These are phyloP conservation scores for Pestalotiopsis sp. DNA, from an alignment of 2,329 filamentous ascomycete species.

Conservation along the genomic window DNA sequence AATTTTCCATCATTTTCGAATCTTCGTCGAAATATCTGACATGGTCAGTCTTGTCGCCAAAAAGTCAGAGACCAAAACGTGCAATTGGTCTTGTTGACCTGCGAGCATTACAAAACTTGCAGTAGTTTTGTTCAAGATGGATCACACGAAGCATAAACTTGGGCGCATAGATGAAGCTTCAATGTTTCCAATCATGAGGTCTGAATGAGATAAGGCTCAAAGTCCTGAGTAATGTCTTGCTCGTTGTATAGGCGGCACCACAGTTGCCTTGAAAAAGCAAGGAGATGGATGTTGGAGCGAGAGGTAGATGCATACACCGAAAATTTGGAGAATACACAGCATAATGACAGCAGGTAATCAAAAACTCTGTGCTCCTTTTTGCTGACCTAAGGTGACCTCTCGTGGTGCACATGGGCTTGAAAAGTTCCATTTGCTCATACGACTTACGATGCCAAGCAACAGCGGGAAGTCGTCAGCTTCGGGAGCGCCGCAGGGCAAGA, in stretches of 20 bases:
- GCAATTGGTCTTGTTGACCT: background rate
- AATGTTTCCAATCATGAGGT: too few relatives aligned
- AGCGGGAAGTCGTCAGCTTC: background rate
- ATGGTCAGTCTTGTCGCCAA: too few relatives aligned
- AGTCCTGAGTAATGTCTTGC: background rate
- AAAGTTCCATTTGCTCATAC: background rate
- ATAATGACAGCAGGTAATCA: background rate
- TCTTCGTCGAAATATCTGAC: too few relatives aligned
- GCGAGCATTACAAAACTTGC: background rate
- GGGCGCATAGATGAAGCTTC: background rate
- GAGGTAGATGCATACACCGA: background rate
- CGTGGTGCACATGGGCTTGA: background rate
- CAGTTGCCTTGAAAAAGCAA: background rate
- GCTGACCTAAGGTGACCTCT: background rate
- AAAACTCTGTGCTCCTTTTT: background rate
- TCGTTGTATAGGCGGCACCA: background rate
- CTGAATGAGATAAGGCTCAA: background rate
- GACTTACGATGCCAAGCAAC: background rate
- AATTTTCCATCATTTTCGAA: too few relatives aligned
- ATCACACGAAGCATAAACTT: background rate
- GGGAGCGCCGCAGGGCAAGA: background rate
- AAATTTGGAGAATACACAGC: background rate
- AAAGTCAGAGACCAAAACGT: too few relatives aligned
- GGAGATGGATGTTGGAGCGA: background rate
- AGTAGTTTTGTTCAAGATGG: background rate